These are phyloP conservation scores for Yamadazyma tumulicola DNA, from an alignment of 805 yeast genomes.

Conservation along the genomic window DNA sequence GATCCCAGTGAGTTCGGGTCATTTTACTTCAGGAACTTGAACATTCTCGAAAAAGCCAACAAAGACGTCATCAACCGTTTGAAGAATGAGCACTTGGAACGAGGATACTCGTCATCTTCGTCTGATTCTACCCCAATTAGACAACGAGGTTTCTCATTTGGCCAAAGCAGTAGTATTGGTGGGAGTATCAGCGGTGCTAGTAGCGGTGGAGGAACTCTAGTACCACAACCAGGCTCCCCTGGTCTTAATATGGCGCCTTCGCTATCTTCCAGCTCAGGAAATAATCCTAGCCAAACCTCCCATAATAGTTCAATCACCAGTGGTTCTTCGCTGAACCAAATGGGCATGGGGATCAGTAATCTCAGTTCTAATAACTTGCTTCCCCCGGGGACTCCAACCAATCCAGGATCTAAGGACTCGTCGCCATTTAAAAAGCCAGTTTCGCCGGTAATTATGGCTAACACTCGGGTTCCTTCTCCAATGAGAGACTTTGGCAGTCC, in stretches of 20 bases:
- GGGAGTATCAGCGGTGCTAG: too few species aligned
- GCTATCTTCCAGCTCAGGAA: neutral
- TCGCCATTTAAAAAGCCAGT: constrained; percentile 45
- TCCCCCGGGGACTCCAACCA: constrained; percentile 5
- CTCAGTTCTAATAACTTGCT: constrained; percentile 5
- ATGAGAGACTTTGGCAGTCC: constrained; percentile 14
- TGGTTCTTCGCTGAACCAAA: neutral
- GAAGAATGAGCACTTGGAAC: constrained; percentile 76
- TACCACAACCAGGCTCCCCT: neutral
- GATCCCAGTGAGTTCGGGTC: constrained; percentile 86
- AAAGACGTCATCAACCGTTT: constrained; percentile 87
- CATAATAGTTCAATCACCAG: neutral
- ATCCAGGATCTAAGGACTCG: constrained; percentile 17
- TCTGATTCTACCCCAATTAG: constrained; percentile 42
- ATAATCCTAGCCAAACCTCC: constrained; percentile 2
- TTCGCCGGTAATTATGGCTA: constrained; percentile 33
- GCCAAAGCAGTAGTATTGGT: constrained; percentile 10
- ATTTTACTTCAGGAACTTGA: constrained; percentile 82
- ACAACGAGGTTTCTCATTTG: constrained; percentile 34
- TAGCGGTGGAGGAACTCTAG: neutral
- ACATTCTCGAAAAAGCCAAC: constrained; percentile 89
- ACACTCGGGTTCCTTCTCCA: constrained; percentile 14
- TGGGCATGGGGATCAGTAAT: constrained; percentile 8
- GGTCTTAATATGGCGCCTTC: neutral
- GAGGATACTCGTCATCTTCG: constrained; percentile 46